Evolutionary conservation across 352 stramenopile species (phyloP), one percentile per base, ranked within the genome.

Genomic region (Achlya hypogyna): DNA sequence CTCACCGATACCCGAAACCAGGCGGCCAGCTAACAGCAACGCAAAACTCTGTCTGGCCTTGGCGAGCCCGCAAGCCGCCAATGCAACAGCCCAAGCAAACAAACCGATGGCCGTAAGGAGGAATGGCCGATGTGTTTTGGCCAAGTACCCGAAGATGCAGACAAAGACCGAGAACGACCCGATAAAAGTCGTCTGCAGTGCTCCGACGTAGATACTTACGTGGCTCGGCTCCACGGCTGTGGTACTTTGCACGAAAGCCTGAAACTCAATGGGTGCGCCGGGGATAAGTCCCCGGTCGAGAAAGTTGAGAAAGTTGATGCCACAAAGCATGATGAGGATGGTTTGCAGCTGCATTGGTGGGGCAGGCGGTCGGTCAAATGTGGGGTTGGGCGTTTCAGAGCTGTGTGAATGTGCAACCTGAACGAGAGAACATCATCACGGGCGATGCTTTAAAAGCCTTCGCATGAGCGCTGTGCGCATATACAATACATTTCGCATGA

Each of bases 161-260:
- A 68, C 56, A 64, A 64, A 64, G 35, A 64, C 29, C 25, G 56
- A 40, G 12, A 51, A 53, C 10, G 25, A 51, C 27, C 29, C 56
- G 23, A 64, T 42, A 22, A 64, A 64, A 9, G 31, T 29, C 12
- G 56, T 51, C 25, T 40, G 22, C 10, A 64, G 29, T 10, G 53
- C 18, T 28, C 56, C 56, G 22, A 64, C 18, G 42, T 64, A 64
- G 42, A 64, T 20, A 10, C 56, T 42, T 66, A 90, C 75, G 32
- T 81, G 71, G 56, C 25, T 35, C 9, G 1, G 22, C 12, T 10
- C 22, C 14, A 53, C 56, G n/a, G n/a, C n/a, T n/a, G 29, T 64
- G 20, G 25, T 42, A 5, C 12, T 20, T 35, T 64, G 56, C 27
- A 68, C 34, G 20, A 68, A 68, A 12, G 16, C 47, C 28, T 59